Conservation (phyloP, 2,329 filamentous ascomycete species). For the Cadophora gregata region DNA sequence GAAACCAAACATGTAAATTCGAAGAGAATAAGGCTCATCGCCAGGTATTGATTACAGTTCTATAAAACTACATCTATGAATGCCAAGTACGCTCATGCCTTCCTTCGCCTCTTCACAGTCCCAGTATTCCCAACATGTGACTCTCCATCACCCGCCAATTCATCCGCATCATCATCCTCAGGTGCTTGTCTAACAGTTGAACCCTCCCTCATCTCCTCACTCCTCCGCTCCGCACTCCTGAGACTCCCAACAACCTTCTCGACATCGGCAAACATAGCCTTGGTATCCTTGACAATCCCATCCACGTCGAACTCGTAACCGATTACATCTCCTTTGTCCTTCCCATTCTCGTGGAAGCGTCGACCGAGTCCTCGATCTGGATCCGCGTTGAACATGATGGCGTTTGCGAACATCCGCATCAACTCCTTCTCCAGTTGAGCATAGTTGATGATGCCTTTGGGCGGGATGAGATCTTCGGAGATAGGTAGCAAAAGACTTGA, state of each 20-base stretch:
- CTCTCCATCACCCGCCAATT: constrained; percentile 36
- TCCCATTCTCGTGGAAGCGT: constrained; percentile 49
- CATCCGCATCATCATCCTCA: constrained; percentile 39
- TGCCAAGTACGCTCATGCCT: constrained; percentile 27
- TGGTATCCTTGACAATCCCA: constrained; percentile 84
- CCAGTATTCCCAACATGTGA: constrained; percentile 29
- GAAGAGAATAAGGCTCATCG: constrained; percentile 1
- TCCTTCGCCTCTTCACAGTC: constrained; percentile 37
- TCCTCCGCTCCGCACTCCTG: constrained; percentile 41
- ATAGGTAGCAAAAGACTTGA: constrained; percentile 69
- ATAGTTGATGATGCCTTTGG: constrained; percentile 90
- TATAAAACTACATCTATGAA: constrained; percentile 12
- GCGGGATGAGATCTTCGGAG: constrained; percentile 79
- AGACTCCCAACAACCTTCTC: constrained; percentile 56
- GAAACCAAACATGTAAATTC: background rate
- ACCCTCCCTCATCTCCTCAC: constrained; percentile 39
- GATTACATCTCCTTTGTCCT: constrained; percentile 47
- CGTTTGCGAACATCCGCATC: constrained; percentile 96
- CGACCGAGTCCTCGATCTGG: constrained; percentile 68
- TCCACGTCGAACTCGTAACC: constrained; percentile 78
- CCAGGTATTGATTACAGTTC: constrained; percentile 16
- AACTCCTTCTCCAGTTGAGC: constrained; percentile 91
- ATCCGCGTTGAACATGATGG: constrained; percentile 97
- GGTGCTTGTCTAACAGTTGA: constrained; percentile 25
- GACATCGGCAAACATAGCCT: constrained; percentile 88